Evolutionary conservation across 2,329 filamentous ascomycete species (phyloP).

Genomic region (Neonectria hederae): DNA sequence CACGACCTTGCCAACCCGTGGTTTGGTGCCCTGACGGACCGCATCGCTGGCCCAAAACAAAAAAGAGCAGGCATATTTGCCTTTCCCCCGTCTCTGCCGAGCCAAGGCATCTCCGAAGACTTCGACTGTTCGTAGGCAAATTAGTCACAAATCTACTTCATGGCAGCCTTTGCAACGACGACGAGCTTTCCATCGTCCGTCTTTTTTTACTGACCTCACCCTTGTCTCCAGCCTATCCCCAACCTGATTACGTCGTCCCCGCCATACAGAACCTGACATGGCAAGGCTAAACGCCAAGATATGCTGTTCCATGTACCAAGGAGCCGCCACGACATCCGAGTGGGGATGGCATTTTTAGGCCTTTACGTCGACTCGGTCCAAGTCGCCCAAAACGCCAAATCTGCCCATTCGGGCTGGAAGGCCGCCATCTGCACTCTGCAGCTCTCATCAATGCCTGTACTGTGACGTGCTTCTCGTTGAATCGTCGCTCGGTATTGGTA

Average conservation of each 20-base stretch:
- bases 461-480: not conserved
- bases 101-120: not conserved
- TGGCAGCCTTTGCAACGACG: constrained; percentile 2
- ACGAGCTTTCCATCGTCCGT: not conserved
- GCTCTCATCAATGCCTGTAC: constrained; percentile 2
- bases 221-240: not conserved
- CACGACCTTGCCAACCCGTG: not conserved
- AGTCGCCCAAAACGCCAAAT: not conserved
- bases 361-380: not conserved
- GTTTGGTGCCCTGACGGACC: not conserved
- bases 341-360: constrained; percentile 1
- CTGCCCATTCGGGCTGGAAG: not conserved
- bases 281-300: constrained; percentile 8
- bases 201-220: not conserved
- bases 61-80: not conserved
- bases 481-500: not conserved
- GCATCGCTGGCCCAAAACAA: not conserved
- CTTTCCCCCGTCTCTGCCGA: not conserved
- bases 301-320: constrained; percentile 3
- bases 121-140: not conserved
- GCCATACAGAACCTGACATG: constrained; percentile 1
- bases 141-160: not conserved
- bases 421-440: not conserved
- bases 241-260: constrained; percentile 4
- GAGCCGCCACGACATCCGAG: constrained; percentile 23